Conservation (phyloP, 2,329 filamentous ascomycete species). For the Talaromyces albobiverticillius region DNA sequence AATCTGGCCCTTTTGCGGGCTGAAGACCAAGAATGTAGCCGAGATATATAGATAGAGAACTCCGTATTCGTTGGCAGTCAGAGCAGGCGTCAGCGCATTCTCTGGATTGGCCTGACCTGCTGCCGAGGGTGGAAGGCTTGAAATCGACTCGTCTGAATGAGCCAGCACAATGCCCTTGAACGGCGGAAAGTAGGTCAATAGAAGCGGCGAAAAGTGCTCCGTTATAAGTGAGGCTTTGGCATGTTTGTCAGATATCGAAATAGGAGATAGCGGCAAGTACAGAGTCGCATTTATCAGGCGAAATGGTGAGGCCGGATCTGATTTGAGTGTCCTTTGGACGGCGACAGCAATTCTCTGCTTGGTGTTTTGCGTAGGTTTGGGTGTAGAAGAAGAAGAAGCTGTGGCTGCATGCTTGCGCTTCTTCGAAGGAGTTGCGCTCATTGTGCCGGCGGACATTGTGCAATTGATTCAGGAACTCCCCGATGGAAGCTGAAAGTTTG, state of each 20-base stretch:
- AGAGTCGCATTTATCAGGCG: constrained; percentile 76
- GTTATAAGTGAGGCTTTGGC: constrained; percentile 58
- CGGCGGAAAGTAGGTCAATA: constrained; percentile 62
- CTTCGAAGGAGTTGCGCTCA: constrained; percentile 44
- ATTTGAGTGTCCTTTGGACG: constrained; percentile 15
- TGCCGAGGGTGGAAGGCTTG: constrained; percentile 30
- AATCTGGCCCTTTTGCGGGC: constrained; percentile 68
- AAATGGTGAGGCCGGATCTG: constrained; percentile 63
- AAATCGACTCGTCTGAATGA: constrained; percentile 48
- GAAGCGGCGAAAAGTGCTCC: constrained; percentile 59
- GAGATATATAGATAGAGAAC: constrained; percentile 86
- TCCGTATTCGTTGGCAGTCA: constrained; percentile 71
- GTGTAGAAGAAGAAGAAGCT: background rate
- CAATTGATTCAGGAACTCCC: constrained; percentile 16
- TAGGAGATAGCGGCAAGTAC: constrained; percentile 59
- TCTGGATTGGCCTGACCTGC: constrained; percentile 19
- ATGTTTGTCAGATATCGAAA: constrained; percentile 50
- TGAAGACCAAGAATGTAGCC: constrained; percentile 79
- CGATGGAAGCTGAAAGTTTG: background rate
- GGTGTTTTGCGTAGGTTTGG: background rate
- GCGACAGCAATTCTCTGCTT: constrained; percentile 18
- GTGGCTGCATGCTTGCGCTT: constrained; percentile 31
- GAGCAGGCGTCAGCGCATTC: constrained; percentile 41
- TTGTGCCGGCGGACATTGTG: constrained; percentile 38
- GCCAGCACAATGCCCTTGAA: constrained; percentile 57